Base-by-base conservation (phyloP, 805 yeast species). In the Suhomyces faveliae region DNA sequence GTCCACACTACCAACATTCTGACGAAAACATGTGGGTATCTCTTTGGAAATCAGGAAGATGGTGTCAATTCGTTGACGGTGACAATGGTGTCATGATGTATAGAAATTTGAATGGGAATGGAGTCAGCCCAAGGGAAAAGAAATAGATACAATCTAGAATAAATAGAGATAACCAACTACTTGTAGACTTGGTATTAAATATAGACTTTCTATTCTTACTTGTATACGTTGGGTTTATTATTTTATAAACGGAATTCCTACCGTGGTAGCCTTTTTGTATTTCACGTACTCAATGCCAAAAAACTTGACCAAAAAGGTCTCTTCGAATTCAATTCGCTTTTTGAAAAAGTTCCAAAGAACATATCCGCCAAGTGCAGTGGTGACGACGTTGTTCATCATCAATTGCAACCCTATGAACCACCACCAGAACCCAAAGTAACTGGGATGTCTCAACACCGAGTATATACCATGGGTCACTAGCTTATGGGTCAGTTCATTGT, bases 321-420 rank as follows among this genome's bases (percentile, higher is more conserved):
- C 99, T 66, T 94, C 99, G 61, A 68, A 80, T 13, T 46, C 59
- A 30, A 94, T 89, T 49, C 99, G 74, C 9, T 66, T 61, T 6
- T 64, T 65, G 71, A 94, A 94, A 60, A 94, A 94, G 27, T 64
- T 58, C 78, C 83, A 82, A 17, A 94, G 70, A 3, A 82, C 77
- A n/a, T 66, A 53, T 0, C 74, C 57, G 51, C 90, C 94, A 0
- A 76, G 69, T 1, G 73, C 42, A 2, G 79, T 57, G 1, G 89
- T 74, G 0, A 89, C 40, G 5, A 87, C 82, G 66, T 90, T 94
- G 40, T 81, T 66, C 48, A 92, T 65, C 50, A 85, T 53, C 40
- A 94, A 20, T 62, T 92, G 96, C 1, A 89, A 75, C 0, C 97
- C 97, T 3, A 91, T 54, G 11, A 95, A 92, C 97, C 98, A 94